Conservation (phyloP, 768 basidiomycete species). For the Pholiota conissans region DNA sequence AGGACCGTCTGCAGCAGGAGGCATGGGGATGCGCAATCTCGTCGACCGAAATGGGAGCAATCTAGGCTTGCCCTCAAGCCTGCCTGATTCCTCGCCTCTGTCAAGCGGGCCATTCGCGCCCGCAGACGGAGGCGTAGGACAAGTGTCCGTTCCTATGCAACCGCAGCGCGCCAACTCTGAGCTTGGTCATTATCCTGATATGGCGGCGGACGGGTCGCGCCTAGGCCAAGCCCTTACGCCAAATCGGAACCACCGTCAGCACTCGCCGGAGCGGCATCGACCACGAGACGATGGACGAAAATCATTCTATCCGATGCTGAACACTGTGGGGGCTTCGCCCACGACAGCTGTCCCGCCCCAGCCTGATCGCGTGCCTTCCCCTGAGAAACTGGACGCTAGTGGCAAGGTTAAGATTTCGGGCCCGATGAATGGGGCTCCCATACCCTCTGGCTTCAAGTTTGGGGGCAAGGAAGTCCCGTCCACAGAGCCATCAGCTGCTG, state of each 20-base stretch:
- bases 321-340: conserved; percentile 50
- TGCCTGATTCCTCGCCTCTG: conserved; percentile 57
- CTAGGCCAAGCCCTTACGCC: not conserved
- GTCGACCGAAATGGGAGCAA: conserved; percentile 29
- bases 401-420: conserved; percentile 86
- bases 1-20: conserved; percentile 20
- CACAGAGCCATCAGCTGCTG: conserved; percentile 34
- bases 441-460: conserved; percentile 90
- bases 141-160: conserved; percentile 29
- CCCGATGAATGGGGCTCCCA: conserved; percentile 80
- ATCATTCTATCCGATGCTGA: conserved; percentile 63
- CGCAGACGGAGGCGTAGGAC: conserved; percentile 30
- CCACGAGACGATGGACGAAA: conserved; percentile 54
- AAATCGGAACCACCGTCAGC: conserved; percentile 34
- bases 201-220: conserved; percentile 17
- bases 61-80: conserved; percentile 48
- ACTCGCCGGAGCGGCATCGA: conserved; percentile 57
- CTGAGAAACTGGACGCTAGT: conserved; percentile 53
- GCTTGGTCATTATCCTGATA: conserved; percentile 77
- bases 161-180: conserved; percentile 73
- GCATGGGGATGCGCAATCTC: conserved; percentile 23
- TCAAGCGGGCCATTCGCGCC: conserved; percentile 56
- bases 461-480: conserved; percentile 67
- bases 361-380: conserved; percentile 52
- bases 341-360: conserved; percentile 38